phyloP scores from a whole-genome alignment of 148 eudicot genomes.

The Camellia sinensis region DNA sequence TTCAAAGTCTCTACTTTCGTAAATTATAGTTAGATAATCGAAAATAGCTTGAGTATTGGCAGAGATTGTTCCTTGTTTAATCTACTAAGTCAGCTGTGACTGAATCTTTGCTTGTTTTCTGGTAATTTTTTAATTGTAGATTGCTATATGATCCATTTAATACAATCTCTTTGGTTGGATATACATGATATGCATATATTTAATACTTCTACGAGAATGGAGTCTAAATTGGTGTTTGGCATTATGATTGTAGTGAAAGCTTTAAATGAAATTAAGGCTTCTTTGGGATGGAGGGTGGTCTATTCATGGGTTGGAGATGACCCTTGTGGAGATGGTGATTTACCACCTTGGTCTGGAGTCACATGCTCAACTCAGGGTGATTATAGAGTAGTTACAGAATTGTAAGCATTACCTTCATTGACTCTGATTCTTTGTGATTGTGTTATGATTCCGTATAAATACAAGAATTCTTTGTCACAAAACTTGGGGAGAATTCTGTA shows the following conservation, averaged over 20 bases:
- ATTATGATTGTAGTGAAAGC: slow-evolving; percentile 63
- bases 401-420: slow-evolving; percentile 33
- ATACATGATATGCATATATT: too few relatives aligned
- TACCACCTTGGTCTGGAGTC: slow-evolving; percentile 97
- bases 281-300: slow-evolving; percentile 99
- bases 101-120: background rate
- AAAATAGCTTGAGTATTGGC: background rate
- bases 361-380: slow-evolving; percentile 65
- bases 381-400: slow-evolving; percentile 64
- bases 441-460: background rate
- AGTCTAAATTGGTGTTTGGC: background rate
- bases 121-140: background rate
- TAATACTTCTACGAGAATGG: background rate
- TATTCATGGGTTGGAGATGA: slow-evolving; percentile 99
- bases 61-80: background rate
- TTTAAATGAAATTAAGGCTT: slow-evolving; percentile 90
- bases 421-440: background rate
- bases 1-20: background rate
- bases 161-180: background rate
- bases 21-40: background rate
- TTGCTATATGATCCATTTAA: background rate
- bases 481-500: background rate
- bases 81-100: background rate
- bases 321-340: slow-evolving; percentile 97
- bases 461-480: background rate